Conservation (phyloP, 306 rosid species). For the Casuarina cunninghamiana region DNA sequence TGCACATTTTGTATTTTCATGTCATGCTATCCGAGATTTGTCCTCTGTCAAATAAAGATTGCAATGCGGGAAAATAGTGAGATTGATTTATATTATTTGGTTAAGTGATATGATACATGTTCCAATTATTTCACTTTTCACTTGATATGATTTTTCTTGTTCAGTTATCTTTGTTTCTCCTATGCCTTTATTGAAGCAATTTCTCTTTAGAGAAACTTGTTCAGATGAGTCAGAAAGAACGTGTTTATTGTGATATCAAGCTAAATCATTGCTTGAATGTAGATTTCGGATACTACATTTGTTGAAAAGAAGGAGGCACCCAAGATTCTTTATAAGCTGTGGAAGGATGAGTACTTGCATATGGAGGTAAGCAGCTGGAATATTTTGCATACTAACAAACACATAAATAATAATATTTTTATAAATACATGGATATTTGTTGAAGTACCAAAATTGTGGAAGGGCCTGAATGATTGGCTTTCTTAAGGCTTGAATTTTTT, state of each 20-base stretch:
- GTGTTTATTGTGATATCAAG: background rate
- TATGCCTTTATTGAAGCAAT: background rate
- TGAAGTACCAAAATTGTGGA: background rate
- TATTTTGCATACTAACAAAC: constrained; percentile 6
- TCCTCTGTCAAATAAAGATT: background rate
- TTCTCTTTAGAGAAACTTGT: background rate
- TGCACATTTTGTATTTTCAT: background rate
- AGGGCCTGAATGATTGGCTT: background rate
- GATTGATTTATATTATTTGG: background rate
- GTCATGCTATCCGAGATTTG: background rate
- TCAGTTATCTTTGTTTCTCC: background rate
- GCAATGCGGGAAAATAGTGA: background rate
- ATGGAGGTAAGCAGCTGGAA: constrained; percentile 68
- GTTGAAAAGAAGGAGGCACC: constrained; percentile 84
- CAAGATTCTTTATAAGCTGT: constrained; percentile 60
- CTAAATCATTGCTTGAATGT: constrained; percentile 8
- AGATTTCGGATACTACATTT: constrained; percentile 74
- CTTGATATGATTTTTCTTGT: background rate
- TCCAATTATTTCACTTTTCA: background rate
- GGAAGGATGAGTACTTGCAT: constrained; percentile 79
- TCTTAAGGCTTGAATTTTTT: background rate
- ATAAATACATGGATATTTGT: constrained; percentile 10
- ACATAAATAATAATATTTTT: background rate
- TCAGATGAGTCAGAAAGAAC: background rate
- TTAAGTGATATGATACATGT: background rate